Evolutionary conservation across 2,329 filamentous ascomycete species (phyloP).

Genomic region (Hymenoscyphus fraxineus): DNA sequence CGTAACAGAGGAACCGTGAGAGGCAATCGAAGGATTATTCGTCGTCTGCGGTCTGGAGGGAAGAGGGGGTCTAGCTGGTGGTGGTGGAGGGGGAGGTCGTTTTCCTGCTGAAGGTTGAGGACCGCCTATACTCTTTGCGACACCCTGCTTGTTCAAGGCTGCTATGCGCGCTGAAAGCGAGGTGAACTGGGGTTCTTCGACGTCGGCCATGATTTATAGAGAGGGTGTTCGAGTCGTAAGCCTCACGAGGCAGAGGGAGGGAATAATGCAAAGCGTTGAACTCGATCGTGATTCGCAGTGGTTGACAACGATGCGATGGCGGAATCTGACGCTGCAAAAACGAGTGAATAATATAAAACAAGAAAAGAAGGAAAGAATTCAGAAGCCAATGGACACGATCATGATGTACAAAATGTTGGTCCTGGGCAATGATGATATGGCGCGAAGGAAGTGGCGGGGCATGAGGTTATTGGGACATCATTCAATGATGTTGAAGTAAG

Average conservation of each 20-base stretch:
- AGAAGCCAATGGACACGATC: not conserved
- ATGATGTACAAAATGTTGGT: not conserved
- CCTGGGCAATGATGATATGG: not conserved
- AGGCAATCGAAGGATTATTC: slow-evolving; percentile 36
- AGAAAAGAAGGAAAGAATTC: not conserved
- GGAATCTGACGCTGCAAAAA: not conserved
- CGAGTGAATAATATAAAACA: not conserved
- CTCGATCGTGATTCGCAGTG: not conserved
- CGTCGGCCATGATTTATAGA: slow-evolving; percentile 50
- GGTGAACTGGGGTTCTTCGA: slow-evolving; percentile 58
- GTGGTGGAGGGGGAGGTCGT: slow-evolving; percentile 54
- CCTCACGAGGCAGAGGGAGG: not conserved
- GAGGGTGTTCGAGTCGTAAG: not conserved
- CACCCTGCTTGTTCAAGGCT: slow-evolving; percentile 49
- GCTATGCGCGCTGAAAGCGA: slow-evolving; percentile 60
- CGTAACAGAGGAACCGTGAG: slow-evolving; percentile 27
- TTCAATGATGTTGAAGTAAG: not conserved
- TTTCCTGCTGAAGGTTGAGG: slow-evolving; percentile 38
- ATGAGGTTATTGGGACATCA: not conserved
- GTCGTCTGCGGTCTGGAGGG: slow-evolving; percentile 38
- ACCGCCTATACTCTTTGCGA: slow-evolving; percentile 19
- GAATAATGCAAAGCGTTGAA: not conserved
- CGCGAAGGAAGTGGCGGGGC: slow-evolving; percentile 11
- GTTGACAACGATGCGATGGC: not conserved
- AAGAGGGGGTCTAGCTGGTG: slow-evolving; percentile 37